Conservation (phyloP, 1,284 basidiomycete species). For the Tilletia indica region DNA sequence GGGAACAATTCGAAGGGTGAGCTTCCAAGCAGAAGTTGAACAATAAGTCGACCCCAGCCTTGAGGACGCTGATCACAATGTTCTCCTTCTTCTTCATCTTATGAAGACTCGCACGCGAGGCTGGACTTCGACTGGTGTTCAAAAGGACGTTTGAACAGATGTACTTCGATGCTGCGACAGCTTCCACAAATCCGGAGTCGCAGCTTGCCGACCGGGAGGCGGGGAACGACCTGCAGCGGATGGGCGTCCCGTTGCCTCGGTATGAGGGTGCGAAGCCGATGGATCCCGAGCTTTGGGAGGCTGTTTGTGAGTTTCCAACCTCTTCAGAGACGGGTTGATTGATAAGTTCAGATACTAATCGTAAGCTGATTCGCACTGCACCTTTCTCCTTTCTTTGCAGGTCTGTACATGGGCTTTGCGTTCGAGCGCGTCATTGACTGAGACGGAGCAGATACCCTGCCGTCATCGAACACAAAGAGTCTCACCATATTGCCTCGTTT, state of each 20-base stretch:
- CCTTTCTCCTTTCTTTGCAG: conserved; percentile 19
- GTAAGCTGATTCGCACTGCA: too few species aligned
- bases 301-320: conserved; percentile 30
- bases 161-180: conserved; percentile 34
- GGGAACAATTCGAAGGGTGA: conserved; percentile 85
- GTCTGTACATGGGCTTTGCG: conserved; percentile 49
- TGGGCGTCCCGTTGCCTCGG: background rate
- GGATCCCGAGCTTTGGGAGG: conserved; percentile 50
- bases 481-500: too few species aligned
- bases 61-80: background rate
- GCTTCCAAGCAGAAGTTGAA: conserved; percentile 40
- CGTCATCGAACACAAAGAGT: too few species aligned
- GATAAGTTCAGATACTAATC: too few species aligned
- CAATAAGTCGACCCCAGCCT: background rate
- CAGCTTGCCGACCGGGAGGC: conserved; percentile 30
- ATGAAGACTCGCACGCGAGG: conserved; percentile 77
- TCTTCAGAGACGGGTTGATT: background rate
- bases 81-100: too few species aligned
- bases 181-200: conserved; percentile 25
- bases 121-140: conserved; percentile 73
- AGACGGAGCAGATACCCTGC: background rate
- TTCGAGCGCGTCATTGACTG: conserved; percentile 40
- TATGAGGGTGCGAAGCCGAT: conserved; percentile 27
- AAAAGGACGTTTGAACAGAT: conserved; percentile 70
- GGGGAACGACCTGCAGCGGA: conserved; percentile 15